phyloP scores from a whole-genome alignment of 1,284 basidiomycete genomes.

The Peniophora sp. region DNA sequence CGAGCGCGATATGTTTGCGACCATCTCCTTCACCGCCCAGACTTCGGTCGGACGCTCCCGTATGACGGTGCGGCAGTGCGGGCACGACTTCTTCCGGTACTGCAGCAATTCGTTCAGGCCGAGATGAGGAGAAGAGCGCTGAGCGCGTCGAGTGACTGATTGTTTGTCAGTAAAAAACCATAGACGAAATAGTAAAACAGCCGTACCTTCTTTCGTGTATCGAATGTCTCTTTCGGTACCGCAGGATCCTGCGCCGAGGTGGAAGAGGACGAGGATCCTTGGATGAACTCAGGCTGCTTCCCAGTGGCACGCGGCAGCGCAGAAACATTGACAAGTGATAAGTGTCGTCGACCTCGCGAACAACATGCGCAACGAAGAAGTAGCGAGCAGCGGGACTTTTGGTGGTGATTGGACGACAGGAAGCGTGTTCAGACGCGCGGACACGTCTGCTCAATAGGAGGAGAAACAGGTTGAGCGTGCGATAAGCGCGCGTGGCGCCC shows the following conservation, averaged over 20 bases:
- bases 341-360: neutral
- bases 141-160: conserved; percentile 37
- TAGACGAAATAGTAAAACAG: conserved; percentile 4
- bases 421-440: no score
- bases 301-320: neutral
- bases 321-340: neutral
- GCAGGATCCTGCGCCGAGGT: neutral
- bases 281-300: neutral
- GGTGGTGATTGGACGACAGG: no score
- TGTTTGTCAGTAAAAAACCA: neutral
- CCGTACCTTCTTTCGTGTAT: conserved; percentile 11
- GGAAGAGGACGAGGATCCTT: neutral
- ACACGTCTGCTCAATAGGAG: no score
- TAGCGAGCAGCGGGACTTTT: neutral
- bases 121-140: conserved; percentile 40
- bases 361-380: neutral
- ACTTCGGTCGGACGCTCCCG: conserved; percentile 57
- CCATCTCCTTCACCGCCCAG: conserved; percentile 67
- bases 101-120: conserved; percentile 21
- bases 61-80: conserved; percentile 60
- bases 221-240: conserved; percentile 1
- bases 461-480: no score
- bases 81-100: conserved; percentile 59
- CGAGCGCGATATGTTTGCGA: conserved; percentile 41
- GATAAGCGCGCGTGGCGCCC: no score